Conservation (phyloP, 1,284 basidiomycete species). For the Irpex sp. region DNA sequence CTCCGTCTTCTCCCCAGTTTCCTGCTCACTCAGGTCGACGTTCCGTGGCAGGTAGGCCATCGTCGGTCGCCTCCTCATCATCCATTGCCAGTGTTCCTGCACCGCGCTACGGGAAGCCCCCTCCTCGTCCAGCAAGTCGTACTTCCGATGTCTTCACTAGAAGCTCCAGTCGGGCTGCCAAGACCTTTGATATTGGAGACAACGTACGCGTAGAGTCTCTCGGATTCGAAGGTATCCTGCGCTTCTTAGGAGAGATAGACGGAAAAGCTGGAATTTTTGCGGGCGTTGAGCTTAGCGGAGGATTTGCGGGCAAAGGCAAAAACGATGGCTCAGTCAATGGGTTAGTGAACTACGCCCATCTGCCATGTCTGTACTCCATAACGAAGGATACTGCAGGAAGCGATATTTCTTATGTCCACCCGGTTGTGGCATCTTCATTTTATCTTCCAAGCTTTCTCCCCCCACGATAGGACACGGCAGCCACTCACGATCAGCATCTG, state of each 20-base stretch:
- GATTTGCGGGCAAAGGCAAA: constrained; percentile 91
- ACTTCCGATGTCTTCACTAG: constrained; percentile 54
- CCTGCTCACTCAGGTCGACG: constrained; percentile 34
- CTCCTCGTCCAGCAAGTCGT: constrained; percentile 53
- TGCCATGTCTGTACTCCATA: constrained; percentile 7
- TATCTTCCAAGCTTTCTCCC: constrained; percentile 74
- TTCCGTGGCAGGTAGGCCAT: constrained; percentile 34
- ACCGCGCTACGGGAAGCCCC: constrained; percentile 48
- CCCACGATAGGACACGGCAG: constrained; percentile 61
- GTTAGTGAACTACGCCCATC: constrained; percentile 44
- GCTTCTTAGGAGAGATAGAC: constrained; percentile 79
- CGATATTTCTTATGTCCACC: constrained; percentile 87
- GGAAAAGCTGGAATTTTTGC: constrained; percentile 88
- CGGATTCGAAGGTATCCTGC: constrained; percentile 79
- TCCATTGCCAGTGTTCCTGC: constrained; percentile 42
- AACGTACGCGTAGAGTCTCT: constrained; percentile 81
- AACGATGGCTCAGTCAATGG: constrained; percentile 90
- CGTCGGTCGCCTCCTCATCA: constrained; percentile 35
- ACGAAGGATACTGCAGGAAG: constrained; percentile 40
- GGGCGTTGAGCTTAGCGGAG: constrained; percentile 84
- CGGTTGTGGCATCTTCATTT: constrained; percentile 89
- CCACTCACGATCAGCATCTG: constrained; percentile 70
- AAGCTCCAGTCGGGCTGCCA: constrained; percentile 39
- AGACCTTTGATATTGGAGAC: constrained; percentile 69
- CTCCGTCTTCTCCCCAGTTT: constrained; percentile 26